These are phyloP conservation scores for Grosmannia serpens DNA, from an alignment of 2,329 filamentous ascomycete genomes.

Conservation along the genomic window DNA sequence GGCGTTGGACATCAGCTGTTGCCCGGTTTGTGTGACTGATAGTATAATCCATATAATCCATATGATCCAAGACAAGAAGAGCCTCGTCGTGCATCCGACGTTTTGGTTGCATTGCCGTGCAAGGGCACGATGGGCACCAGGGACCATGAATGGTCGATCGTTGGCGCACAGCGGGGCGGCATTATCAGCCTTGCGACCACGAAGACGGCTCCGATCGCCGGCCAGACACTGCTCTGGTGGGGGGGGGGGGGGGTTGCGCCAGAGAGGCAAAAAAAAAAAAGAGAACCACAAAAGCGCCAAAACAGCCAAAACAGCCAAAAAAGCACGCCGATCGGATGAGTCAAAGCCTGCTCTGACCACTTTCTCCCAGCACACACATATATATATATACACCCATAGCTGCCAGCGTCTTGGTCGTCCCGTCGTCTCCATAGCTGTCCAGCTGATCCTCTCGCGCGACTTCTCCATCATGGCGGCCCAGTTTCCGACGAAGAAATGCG, in stretches of 20 bases:
- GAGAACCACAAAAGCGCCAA: not conserved
- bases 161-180: too few relatives aligned
- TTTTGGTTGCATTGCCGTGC: too few relatives aligned
- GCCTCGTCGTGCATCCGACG: too few relatives aligned
- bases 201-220: not conserved
- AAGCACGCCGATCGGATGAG: not conserved
- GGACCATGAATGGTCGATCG: too few relatives aligned
- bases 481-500: slow-evolving; percentile 14
- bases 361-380: not conserved
- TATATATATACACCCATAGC: not conserved
- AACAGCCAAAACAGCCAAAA: not conserved
- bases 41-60: too few relatives aligned
- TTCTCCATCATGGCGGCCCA: slow-evolving; percentile 5
- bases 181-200: not conserved
- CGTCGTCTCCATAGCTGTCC: not conserved
- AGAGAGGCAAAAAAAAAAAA: not conserved
- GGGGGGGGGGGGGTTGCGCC: too few relatives aligned
- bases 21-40: too few relatives aligned
- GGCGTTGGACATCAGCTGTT: too few relatives aligned
- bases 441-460: not conserved
- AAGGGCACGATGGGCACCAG: too few relatives aligned
- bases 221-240: not conserved
- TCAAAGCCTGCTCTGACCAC: not conserved
- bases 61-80: too few relatives aligned
- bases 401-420: not conserved